Evolutionary conservation across 1,139 yeast species (phyloP).

Genomic region (Blastobotrys persicus): DNA sequence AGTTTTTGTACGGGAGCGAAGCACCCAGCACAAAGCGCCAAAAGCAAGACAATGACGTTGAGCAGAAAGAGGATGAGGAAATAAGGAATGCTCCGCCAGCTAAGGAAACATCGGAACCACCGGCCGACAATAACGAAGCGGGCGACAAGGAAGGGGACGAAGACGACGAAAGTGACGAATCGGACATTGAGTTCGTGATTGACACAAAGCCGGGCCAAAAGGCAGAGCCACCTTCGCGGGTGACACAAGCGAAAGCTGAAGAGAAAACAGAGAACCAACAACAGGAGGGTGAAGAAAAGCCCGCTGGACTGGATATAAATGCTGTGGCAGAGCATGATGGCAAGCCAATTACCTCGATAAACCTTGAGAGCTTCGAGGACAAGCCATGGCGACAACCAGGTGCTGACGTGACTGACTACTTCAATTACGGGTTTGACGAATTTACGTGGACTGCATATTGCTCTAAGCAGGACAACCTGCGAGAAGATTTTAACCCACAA

Average conservation of each 20-base stretch:
- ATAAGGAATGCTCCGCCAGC: constrained; percentile 7
- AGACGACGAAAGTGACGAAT: constrained; percentile 37
- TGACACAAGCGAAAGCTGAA: constrained; percentile 28
- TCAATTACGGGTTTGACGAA: constrained; percentile 95
- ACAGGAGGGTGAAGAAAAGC: constrained; percentile 16
- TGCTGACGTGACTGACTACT: constrained; percentile 89
- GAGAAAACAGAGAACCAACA: constrained; percentile 17
- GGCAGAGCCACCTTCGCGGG: constrained; percentile 36
- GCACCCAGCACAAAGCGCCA: constrained; percentile 43
- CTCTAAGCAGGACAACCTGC: constrained; percentile 76
- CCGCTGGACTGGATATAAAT: constrained; percentile 61
- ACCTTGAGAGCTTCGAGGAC: constrained; percentile 77
- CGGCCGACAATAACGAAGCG: constrained; percentile 11
- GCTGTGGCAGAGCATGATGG: constrained; percentile 81
- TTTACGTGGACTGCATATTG: constrained; percentile 94
- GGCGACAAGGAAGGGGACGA: constrained; percentile 34
- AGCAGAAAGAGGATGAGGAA: constrained; percentile 13
- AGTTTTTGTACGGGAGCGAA: constrained; percentile 72
- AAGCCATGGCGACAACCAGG: constrained; percentile 99
- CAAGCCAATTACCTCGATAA: constrained; percentile 77
- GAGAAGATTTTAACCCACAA: constrained; percentile 71
- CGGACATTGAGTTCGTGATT: constrained; percentile 64
- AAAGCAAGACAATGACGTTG: constrained; percentile 23
- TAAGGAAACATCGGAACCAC: constrained; percentile 10
- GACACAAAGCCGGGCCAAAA: constrained; percentile 45